Base-by-base conservation (phyloP, 345 rosid genomes). In the Salix exigua region DNA sequence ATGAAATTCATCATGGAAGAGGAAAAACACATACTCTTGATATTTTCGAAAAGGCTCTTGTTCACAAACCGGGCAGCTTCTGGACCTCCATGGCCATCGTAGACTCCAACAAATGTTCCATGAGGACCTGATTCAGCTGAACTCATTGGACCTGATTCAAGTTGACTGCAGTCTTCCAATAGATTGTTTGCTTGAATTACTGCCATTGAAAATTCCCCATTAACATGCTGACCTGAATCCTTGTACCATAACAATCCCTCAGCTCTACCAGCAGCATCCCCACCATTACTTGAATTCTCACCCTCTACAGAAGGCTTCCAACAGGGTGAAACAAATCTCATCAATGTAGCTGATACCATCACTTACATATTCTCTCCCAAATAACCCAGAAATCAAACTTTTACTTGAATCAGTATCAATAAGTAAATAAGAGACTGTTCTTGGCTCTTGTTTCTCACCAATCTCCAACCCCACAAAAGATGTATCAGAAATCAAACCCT, bases 81-180 rank as follows among this genome's bases (percentile, higher is more conserved):
- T 9, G 99, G 94, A 77, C 99, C 98, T 80, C 99, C 99, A 88
- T 94, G 99, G 42, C 97, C 99, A 78, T 96, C 98, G n/a, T 94
- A 96, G 69, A 96, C 83, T 82, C 99, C 99, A 51, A 96, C 95
- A 86, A 94, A 96, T 74, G 97, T 94, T 35, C 94, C 99, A 6
- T 87, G 89, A 72, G 97, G 97, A 33, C 98, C 97, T 11, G 91
- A 81, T 35, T 94, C 92, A 65, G 79, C 81, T 19, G 85, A 80
- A 79, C 98, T 91, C 86, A 94, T 71, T 6, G 95, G 93, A 82
- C 99, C 99, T n/a, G 99, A 91, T 74, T 93, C 99, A 65, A 96
- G 85, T 30, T 96, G 98, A 72, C 97, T 86, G 68, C 88, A 91
- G 79, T 96, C 99, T 86, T 96, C 99, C 75, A 94, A 80, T 42